Evolutionary conservation across 768 basidiomycete species (phyloP).

Genomic region (Lactarius vividus): DNA sequence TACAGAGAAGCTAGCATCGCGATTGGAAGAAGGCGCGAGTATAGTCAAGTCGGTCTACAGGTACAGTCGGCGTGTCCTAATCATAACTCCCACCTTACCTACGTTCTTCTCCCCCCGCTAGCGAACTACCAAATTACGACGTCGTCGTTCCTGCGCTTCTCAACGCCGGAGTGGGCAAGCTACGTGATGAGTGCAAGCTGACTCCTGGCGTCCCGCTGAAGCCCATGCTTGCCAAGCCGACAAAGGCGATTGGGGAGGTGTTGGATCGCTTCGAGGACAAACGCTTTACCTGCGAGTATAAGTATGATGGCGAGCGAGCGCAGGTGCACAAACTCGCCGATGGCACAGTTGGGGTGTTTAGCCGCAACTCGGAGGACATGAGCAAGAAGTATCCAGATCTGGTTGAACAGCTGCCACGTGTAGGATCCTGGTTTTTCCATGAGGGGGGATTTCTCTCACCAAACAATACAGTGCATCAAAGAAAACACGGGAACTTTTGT

Average conservation of each 20-base stretch:
- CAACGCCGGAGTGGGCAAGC: slow-evolving; percentile 65
- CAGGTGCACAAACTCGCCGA: slow-evolving; percentile 85
- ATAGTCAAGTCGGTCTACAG: slow-evolving; percentile 91
- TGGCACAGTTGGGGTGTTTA: slow-evolving; percentile 88
- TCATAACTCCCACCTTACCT: not conserved
- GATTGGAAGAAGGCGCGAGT: slow-evolving; percentile 73
- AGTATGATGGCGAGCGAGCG: slow-evolving; percentile 98
- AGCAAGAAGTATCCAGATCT: slow-evolving; percentile 98
- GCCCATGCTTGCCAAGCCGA: slow-evolving; percentile 99
- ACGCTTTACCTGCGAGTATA: slow-evolving; percentile 97
- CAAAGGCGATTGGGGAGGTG: slow-evolving; percentile 97
- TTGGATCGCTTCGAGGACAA: slow-evolving; percentile 95
- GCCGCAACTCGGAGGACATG: slow-evolving; percentile 98
- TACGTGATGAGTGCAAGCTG: slow-evolving; percentile 78
- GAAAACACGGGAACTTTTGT: slow-evolving; percentile 85
- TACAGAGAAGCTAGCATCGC: slow-evolving; percentile 65
- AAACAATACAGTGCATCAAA: slow-evolving; percentile 69
- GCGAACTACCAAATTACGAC: slow-evolving; percentile 93
- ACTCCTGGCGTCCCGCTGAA: slow-evolving; percentile 96
- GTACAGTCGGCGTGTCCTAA: slow-evolving; percentile 40
- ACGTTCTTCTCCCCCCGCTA: slow-evolving; percentile 33
- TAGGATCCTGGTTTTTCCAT: slow-evolving; percentile 34
- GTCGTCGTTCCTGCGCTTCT: slow-evolving; percentile 88
- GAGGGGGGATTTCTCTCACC: not conserved
- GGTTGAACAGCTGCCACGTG: slow-evolving; percentile 88